Base-by-base conservation (phyloP, 192 early-diverging fungal genomes). In the Backusella psychrophila region DNA sequence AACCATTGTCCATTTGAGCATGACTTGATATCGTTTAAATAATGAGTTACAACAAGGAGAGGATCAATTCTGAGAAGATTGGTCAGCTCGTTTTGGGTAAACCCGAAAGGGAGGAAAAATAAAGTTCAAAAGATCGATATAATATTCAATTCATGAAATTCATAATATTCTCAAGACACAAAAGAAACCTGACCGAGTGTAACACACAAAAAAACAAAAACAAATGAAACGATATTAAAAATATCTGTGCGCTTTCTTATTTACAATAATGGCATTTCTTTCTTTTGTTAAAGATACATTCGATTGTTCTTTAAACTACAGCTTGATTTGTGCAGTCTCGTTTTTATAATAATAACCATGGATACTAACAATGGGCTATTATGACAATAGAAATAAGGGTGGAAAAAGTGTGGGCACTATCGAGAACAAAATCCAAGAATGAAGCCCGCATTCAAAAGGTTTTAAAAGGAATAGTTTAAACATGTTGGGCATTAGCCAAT, bases 391-490 rank as follows among this genome's bases (percentile, higher is more conserved):
- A n/a, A 56, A 63, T 63, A 29, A 29, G 9, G 12, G 3, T 63
- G n/a, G 17, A n/a, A 44, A 44, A 0, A 49, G 15, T 49, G 6
- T n/a, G 19, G 19, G 5, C 6, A n/a, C 6, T 49, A 21, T 29
- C 56, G 56, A n/a, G 56, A 63, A 63, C 8, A 63, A 26, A 29
- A 63, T 63, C 23, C 56, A 63, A 63, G 9, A 63, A 29, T 63
- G 56, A 63, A 23, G 23, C 56, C 56, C 23, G 23, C 56, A 63
- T 59, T 23, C 26, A 63, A 63, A 63, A 29, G 56, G 2, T 26
- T 63, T 29, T 63, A 63, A 63, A 63, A 63, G 56, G 56, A 63
- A 63, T 63, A 31, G 56, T 63, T 63, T 29, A 63, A 63, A 63
- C 56, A 63, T 63, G 56, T 63, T 63, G 21, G 56, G 23, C 11